These are phyloP conservation scores for Citrullus colocynthis DNA, from an alignment of 306 rosid genomes.

Conservation along the genomic window DNA sequence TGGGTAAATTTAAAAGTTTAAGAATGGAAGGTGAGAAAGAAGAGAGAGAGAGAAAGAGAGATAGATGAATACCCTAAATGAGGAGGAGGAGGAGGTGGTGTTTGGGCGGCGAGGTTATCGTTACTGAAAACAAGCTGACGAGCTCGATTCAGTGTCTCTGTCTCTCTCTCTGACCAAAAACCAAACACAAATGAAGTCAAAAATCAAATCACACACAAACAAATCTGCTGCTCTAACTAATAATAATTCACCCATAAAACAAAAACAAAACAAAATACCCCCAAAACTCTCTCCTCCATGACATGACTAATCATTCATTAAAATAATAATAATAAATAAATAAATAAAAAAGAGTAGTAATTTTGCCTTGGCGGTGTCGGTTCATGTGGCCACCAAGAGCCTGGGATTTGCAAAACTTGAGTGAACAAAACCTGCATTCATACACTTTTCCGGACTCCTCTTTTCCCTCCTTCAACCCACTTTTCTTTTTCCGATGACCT, in stretches of 20 bases:
- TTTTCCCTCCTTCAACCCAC: constrained; percentile 69
- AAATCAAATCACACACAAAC: constrained; percentile 5
- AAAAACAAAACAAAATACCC: neutral
- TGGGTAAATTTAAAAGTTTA: too few relatives aligned
- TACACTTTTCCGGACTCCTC: constrained; percentile 84
- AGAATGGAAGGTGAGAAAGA: too few relatives aligned
- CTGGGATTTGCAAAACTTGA: constrained; percentile 97
- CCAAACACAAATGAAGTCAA: constrained; percentile 22
- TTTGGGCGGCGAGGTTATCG: constrained; percentile 52
- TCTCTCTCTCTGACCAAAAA: constrained; percentile 72
- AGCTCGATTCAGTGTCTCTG: constrained; percentile 93
- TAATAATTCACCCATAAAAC: constrained; percentile 7
- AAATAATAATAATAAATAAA: too few relatives aligned
- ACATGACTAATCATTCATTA: too few relatives aligned
- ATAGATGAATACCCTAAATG: constrained; percentile 53
- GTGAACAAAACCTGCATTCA: constrained; percentile 99
- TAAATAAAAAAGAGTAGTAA: neutral
- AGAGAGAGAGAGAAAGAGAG: neutral
- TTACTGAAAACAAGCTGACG: constrained; percentile 84
- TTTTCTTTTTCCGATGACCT: constrained; percentile 78
- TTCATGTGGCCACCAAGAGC: constrained; percentile 99
- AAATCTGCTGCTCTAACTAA: neutral
- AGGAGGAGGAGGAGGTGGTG: constrained; percentile 13
- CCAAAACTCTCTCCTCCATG: too few relatives aligned
- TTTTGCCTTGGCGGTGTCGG: constrained; percentile 97